Evolutionary conservation across 176 grass and related monocot genomes (phyloP), one percentile per base, ranked within the genome.

Genomic region (Panicum miliaceum): DNA sequence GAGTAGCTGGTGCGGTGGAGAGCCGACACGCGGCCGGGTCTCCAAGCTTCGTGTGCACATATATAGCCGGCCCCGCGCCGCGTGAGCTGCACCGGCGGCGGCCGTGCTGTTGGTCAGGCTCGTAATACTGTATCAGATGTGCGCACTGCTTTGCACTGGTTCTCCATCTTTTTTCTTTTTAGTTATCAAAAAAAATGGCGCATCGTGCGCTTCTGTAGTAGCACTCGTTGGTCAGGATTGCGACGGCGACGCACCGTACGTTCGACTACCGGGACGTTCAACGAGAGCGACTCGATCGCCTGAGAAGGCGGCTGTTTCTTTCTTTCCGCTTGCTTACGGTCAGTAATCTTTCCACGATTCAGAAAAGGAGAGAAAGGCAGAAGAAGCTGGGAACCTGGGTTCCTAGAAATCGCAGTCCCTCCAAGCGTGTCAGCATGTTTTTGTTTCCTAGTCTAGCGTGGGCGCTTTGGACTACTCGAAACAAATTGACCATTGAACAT

Each of bases 61-160:
- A 79, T 86, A 83, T 82, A 82, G 20, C 72, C 64, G 47, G 27
- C 16, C 47, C 22, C 11, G 68, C 15, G 27, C 8, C 47, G 32
- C 5, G 68, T 32, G 82, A 38, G 19, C 16, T 73, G 66, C 75
- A 88, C 86, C 66, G 75, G 57, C 81, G 48, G 48, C 59, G 20
- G 42, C 10, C 78, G 26, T 67, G 47, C 36, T 19, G 36, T 34
- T 32, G 25, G 62, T 75, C 64, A 46, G 35, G 34, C 32, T 16
- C 68, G 16, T 18, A 51, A 25, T 53, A 18, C 16, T 41, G 29
- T 32, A 32, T 32, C 29, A 19, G 53, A 53, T 3, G 48, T 6
- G 69, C 0, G 77, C 83, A 7, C 36, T 35, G 26, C 37, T 64
- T 53, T 66, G 59, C 42, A 5, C 58, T 32, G 13, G 16, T 75